phyloP scores from a whole-genome alignment of 306 rosid species.

The Myrica gale region DNA sequence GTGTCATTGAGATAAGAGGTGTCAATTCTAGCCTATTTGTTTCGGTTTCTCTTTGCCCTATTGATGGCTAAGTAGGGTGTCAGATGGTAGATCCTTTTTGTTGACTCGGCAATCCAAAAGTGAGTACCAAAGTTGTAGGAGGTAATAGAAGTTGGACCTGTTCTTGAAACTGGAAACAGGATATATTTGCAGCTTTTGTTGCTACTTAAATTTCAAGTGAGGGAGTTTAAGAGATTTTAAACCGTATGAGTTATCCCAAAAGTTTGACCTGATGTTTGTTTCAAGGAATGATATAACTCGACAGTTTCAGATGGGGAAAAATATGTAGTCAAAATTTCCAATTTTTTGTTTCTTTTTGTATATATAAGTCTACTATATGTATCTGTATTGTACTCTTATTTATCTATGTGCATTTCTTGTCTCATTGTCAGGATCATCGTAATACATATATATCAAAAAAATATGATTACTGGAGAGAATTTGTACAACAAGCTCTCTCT shows the following conservation, averaged over 20 bases:
- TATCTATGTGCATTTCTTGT: slow-evolving; percentile 32
- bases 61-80: not conserved
- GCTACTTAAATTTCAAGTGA: not conserved
- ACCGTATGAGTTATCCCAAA: not conserved
- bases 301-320: not conserved
- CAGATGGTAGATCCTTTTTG: not conserved
- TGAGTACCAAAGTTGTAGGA: not conserved
- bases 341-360: slow-evolving; percentile 15
- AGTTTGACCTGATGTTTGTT: not conserved
- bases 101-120: not conserved
- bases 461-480: slow-evolving; percentile 71
- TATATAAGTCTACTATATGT: not conserved
- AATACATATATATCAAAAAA: slow-evolving; percentile 64
- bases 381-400: slow-evolving; percentile 27
- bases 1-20: too few species aligned
- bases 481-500: slow-evolving; percentile 85
- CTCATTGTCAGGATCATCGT: slow-evolving; percentile 67
- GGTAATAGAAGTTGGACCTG: not conserved
- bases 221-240: not conserved
- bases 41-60: not conserved
- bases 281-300: not conserved
- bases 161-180: not conserved
- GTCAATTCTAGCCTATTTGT: too few species aligned
- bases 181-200: not conserved
- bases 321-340: not conserved